These are phyloP conservation scores for Aspergillus haitiensis DNA, from an alignment of 495 filamentous ascomycete species.

Conservation along the genomic window DNA sequence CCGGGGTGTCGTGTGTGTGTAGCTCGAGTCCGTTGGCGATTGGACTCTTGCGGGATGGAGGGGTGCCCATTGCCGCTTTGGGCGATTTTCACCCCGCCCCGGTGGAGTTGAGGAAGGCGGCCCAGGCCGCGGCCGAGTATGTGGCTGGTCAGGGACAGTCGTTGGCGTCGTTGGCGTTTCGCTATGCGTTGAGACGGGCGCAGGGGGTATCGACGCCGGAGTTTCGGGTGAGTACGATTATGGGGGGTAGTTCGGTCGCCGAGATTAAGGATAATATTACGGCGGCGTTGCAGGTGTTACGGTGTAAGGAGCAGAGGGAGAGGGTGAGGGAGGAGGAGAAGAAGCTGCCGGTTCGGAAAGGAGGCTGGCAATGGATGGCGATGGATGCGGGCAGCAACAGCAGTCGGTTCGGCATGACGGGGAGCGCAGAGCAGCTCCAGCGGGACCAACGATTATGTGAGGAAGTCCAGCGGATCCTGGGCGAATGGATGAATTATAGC, in stretches of 20 bases:
- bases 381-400: no score
- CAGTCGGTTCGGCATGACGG: neutral
- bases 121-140: conserved; percentile 6
- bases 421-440: neutral
- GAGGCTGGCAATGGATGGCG: neutral
- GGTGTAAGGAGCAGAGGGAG: neutral
- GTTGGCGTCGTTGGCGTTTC: conserved; percentile 3
- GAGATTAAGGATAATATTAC: conserved; percentile 12
- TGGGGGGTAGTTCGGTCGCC: conserved; percentile 7
- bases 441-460: neutral
- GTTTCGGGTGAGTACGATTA: conserved; percentile 6
- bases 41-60: conserved; percentile 13
- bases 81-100: conserved; percentile 18
- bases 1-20: conserved; percentile 13
- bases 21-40: conserved; percentile 13
- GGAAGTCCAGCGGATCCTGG: conserved; percentile 5
- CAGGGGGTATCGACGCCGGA: conserved; percentile 3
- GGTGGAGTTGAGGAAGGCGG: conserved; percentile 2
- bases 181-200: conserved; percentile 13
- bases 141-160: neutral
- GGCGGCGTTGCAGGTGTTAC: conserved; percentile 13
- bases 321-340: no score
- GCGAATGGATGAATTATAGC: conserved; percentile 15
- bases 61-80: conserved; percentile 8
- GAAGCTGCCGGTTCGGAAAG: neutral